Evolutionary conservation across 768 basidiomycete species (phyloP).

Genomic region (Collybia sordida): DNA sequence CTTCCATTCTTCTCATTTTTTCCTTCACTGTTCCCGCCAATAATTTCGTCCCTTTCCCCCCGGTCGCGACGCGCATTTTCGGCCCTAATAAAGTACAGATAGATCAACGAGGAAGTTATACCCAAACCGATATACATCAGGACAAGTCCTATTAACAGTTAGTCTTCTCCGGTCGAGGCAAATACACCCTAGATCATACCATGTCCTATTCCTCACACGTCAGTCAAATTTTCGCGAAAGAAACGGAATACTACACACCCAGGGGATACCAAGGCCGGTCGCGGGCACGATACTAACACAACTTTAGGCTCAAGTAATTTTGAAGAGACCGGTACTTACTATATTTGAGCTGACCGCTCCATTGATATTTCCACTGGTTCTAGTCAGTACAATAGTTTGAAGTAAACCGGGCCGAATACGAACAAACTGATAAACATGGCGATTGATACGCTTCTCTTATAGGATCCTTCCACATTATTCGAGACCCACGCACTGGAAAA

Average conservation of each 20-base stretch:
- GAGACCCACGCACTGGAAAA: slow-evolving; percentile 50
- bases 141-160: slow-evolving; percentile 54
- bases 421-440: slow-evolving; percentile 70
- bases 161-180: neutral
- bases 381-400: neutral
- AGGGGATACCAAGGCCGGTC: slow-evolving; percentile 71
- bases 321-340: slow-evolving; percentile 34
- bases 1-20: slow-evolving; percentile 52
- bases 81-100: slow-evolving; percentile 42
- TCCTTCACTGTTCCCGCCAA: slow-evolving; percentile 43
- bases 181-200: slow-evolving; percentile 14
- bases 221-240: neutral
- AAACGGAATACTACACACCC: slow-evolving; percentile 20
- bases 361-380: slow-evolving; percentile 63
- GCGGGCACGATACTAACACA: slow-evolving; percentile 53
- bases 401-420: slow-evolving; percentile 16
- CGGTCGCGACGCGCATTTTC: slow-evolving; percentile 69
- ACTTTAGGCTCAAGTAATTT: neutral
- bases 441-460: slow-evolving; percentile 71
- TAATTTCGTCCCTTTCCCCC: slow-evolving; percentile 69
- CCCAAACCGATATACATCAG: slow-evolving; percentile 73
- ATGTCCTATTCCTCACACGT: slow-evolving; percentile 20
- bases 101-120: slow-evolving; percentile 42
- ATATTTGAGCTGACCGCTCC: slow-evolving; percentile 79
- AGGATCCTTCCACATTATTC: slow-evolving; percentile 74